phyloP scores from a whole-genome alignment of 495 filamentous ascomycete genomes.

The Podospora fimiseda region DNA sequence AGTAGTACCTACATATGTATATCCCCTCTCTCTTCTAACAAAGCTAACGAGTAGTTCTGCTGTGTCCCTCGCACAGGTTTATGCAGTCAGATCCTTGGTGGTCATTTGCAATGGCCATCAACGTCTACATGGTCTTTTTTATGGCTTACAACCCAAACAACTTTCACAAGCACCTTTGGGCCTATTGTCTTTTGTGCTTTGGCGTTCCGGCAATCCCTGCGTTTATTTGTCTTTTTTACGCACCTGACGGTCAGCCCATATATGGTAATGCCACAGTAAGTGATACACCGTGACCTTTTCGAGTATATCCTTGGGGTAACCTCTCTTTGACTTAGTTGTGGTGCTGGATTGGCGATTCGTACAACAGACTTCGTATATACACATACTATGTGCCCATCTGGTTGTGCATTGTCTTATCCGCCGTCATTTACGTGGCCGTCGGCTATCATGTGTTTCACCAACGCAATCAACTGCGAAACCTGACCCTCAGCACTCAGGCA shows the following conservation, averaged over 20 bases:
- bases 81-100: conserved; percentile 55
- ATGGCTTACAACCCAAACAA: conserved; percentile 57
- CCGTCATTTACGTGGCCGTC: conserved; percentile 65
- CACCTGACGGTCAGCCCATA: conserved; percentile 40
- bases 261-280: conserved; percentile 67
- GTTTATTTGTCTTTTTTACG: conserved; percentile 55
- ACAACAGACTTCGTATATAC: conserved; percentile 67
- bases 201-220: conserved; percentile 67
- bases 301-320: too few species aligned
- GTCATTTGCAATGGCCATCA: conserved; percentile 74
- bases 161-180: conserved; percentile 60
- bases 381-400: conserved; percentile 82
- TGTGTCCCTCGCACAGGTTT: conserved; percentile 32
- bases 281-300: too few species aligned
- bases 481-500: conserved; percentile 35
- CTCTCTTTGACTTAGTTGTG: conserved; percentile 56
- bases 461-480: conserved; percentile 48
- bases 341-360: conserved; percentile 73
- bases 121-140: conserved; percentile 83
- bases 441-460: conserved; percentile 62
- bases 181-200: conserved; percentile 67
- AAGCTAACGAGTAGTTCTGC: conserved; percentile 2
- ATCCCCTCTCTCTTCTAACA: conserved; percentile 34
- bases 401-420: conserved; percentile 63
- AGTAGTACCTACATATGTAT: conserved; percentile 25